Conservation (phyloP, 306 rosid species). For the Citrullus colocynthis region DNA sequence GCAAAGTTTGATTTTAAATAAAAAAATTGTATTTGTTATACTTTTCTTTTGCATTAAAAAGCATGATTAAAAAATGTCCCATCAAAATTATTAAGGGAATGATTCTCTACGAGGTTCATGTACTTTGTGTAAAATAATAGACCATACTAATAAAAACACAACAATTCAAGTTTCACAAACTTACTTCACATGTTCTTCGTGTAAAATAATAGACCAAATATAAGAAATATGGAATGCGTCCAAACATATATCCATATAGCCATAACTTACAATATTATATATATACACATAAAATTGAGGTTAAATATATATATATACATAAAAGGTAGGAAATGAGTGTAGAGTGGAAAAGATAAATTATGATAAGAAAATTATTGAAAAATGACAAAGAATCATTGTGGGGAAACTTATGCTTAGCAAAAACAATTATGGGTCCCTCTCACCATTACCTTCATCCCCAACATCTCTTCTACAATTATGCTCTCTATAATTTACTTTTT, state of each 20-base stretch:
- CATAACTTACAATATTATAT: background rate
- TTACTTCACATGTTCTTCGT: background rate
- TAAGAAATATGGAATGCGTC: background rate
- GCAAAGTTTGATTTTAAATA: background rate
- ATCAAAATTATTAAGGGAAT: conserved; percentile 4
- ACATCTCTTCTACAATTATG: conserved; percentile 2
- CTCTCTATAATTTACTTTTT: background rate
- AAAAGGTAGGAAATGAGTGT: too few relatives aligned
- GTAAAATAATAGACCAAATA: background rate
- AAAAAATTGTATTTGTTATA: background rate
- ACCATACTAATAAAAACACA: background rate
- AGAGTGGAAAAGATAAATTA: background rate
- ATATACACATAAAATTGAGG: background rate
- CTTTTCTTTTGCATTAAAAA: background rate
- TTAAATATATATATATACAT: too few relatives aligned
- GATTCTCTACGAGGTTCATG: conserved; percentile 4
- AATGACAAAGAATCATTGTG: conserved; percentile 5
- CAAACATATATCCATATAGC: background rate
- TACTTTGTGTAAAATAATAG: background rate
- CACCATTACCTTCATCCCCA: background rate
- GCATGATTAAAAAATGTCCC: background rate
- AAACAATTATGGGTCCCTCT: background rate
- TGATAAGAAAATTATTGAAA: background rate
- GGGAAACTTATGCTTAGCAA: background rate
- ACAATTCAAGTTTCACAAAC: background rate